Evolutionary conservation across 176 grass and related monocot genomes (phyloP).

Genomic region (Alloteropsis semialata): DNA sequence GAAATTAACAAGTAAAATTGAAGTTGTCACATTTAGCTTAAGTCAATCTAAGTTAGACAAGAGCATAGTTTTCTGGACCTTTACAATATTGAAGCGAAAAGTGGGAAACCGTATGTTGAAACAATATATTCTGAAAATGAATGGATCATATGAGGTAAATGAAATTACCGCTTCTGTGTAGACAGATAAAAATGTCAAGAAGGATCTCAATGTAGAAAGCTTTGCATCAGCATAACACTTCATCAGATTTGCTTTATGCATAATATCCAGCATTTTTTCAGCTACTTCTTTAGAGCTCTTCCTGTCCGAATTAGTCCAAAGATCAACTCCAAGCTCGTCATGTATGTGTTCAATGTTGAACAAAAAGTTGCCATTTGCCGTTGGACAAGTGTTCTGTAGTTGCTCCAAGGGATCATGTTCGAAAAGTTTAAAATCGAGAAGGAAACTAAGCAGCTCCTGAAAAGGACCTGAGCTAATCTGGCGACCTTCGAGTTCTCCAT

Average conservation of each 20-base stretch:
- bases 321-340: constrained; percentile 61
- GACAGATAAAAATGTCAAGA: constrained; percentile 65
- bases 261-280: constrained; percentile 64
- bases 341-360: constrained; percentile 54
- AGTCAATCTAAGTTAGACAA: too few relatives aligned
- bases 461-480: constrained; percentile 76
- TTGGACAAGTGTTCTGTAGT: constrained; percentile 22
- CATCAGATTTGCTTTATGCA: constrained; percentile 65
- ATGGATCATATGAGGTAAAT: constrained; percentile 25
- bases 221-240: constrained; percentile 57
- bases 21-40: background rate
- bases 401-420: constrained; percentile 39
- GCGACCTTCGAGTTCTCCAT: constrained; percentile 68
- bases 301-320: constrained; percentile 69
- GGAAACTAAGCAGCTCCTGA: constrained; percentile 69
- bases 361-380: constrained; percentile 24
- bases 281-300: constrained; percentile 59
- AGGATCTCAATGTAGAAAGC: constrained; percentile 59
- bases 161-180: constrained; percentile 74
- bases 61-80: background rate
- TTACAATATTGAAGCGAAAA: background rate
- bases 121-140: background rate
- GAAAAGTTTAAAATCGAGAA: constrained; percentile 75
- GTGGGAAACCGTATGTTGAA: background rate
- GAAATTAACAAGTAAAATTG: background rate